Evolutionary conservation across 2,329 filamentous ascomycete species (phyloP).

Genomic region (Laburnicola sp.): DNA sequence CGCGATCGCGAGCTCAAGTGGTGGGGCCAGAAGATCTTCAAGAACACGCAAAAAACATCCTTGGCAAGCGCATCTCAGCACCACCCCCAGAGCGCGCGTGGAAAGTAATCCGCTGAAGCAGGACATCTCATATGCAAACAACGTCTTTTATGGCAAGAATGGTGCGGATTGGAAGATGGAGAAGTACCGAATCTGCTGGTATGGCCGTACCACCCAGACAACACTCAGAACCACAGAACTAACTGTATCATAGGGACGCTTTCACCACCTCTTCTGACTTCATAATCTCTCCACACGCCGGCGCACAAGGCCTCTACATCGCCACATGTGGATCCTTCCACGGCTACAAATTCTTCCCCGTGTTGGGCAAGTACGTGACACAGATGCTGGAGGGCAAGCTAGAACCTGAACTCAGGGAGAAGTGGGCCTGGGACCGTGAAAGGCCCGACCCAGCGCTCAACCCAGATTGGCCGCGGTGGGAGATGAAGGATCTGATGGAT

Average conservation of each 20-base stretch:
- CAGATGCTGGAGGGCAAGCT: conserved; percentile 52
- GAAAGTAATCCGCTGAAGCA: conserved; percentile 61
- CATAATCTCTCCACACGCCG: conserved; percentile 57
- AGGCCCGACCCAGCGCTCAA: conserved; percentile 56
- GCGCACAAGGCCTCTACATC: conserved; percentile 54
- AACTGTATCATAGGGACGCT: conserved; percentile 59
- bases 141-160: conserved; percentile 63
- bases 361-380: conserved; percentile 59
- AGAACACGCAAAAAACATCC: conserved; percentile 37
- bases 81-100: conserved; percentile 62
- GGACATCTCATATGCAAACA: conserved; percentile 61
- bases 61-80: conserved; percentile 60
- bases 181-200: conserved; percentile 70
- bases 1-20: conserved; percentile 41
- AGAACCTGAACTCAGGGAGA: conserved; percentile 56
- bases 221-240: neutral
- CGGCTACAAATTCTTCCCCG: conserved; percentile 64
- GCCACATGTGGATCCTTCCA: conserved; percentile 65
- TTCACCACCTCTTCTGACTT: conserved; percentile 61
- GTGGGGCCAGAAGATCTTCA: conserved; percentile 43
- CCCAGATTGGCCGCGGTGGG: conserved; percentile 60
- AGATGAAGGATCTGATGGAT: conserved; percentile 59
- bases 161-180: conserved; percentile 61
- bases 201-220: conserved; percentile 15
- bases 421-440: conserved; percentile 66